phyloP scores from a whole-genome alignment of 345 rosid genomes.

The Camelina laxa region DNA sequence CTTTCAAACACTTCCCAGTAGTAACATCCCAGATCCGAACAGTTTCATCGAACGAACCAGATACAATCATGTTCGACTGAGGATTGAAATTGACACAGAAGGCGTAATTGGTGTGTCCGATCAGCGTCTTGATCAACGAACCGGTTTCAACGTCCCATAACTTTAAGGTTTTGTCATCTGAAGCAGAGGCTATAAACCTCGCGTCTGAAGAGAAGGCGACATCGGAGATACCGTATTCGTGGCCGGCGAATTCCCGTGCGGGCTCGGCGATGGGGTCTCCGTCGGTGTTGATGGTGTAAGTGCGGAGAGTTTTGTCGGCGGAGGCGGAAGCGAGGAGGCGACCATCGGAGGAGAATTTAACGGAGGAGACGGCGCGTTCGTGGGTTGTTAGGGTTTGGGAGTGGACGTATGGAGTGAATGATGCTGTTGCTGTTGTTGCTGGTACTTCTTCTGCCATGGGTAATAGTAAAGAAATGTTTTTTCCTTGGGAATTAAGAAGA shows the following conservation, averaged over 20 bases:
- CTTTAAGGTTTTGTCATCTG: conserved; percentile 92
- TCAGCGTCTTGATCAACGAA: conserved; percentile 62
- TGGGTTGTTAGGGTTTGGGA: conserved; percentile 80
- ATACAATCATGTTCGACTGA: conserved; percentile 83
- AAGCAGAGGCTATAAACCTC: conserved; percentile 84
- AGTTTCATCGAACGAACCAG: conserved; percentile 94
- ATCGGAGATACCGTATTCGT: conserved; percentile 82
- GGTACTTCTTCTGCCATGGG: conserved; percentile 41
- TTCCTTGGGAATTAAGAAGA: not conserved
- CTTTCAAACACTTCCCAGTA: conserved; percentile 83
- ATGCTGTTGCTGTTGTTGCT: conserved; percentile 26
- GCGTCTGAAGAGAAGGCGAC: conserved; percentile 89
- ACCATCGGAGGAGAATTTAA: conserved; percentile 92
- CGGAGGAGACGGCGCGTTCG: conserved; percentile 70
- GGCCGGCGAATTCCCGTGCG: conserved; percentile 67
- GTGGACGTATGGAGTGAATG: conserved; percentile 71
- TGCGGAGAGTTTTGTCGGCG: conserved; percentile 78
- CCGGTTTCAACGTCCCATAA: conserved; percentile 89
- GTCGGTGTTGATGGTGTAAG: conserved; percentile 61
- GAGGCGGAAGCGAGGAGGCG: conserved; percentile 84
- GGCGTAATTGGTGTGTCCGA: conserved; percentile 82
- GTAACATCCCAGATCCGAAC: conserved; percentile 95
- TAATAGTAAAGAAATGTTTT: not conserved
- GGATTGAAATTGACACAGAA: conserved; percentile 90
- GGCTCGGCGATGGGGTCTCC: conserved; percentile 47